These are phyloP conservation scores for Russula brevipes DNA, from an alignment of 768 basidiomycete genomes.

Conservation along the genomic window DNA sequence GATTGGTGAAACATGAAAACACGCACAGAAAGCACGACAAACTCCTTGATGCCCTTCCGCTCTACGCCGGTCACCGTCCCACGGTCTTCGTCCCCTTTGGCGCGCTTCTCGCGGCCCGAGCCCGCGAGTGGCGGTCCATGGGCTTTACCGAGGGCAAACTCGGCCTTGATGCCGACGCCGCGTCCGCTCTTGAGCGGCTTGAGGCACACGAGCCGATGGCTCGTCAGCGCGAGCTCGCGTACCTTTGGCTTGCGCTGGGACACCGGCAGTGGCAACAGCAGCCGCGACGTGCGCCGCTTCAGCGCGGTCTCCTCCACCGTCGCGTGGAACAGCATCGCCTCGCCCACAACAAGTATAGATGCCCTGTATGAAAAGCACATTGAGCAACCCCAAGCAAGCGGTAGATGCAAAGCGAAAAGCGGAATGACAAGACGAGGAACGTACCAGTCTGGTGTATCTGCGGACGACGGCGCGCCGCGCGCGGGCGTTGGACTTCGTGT, in stretches of 20 bases:
- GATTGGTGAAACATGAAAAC: neutral
- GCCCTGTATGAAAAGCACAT: conserved; percentile 26
- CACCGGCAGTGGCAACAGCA: conserved; percentile 46
- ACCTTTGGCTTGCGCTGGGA: conserved; percentile 46
- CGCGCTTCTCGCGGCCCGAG: conserved; percentile 45
- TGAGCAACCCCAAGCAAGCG: neutral
- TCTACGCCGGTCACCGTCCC: conserved; percentile 44
- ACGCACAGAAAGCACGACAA: conserved; percentile 57
- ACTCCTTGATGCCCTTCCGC: conserved; percentile 51
- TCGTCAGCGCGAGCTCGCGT: conserved; percentile 53
- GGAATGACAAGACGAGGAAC: conserved; percentile 19
- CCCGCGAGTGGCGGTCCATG: conserved; percentile 27
- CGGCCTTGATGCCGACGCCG: conserved; percentile 45
- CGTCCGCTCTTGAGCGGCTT: conserved; percentile 42
- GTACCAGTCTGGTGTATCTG: conserved; percentile 42
- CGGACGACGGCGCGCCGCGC: conserved; percentile 25
- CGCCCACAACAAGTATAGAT: conserved; percentile 41
- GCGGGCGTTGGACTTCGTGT: conserved; percentile 50
- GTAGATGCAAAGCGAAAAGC: neutral
- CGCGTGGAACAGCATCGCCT: conserved; percentile 47
- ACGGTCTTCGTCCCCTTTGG: conserved; percentile 28
- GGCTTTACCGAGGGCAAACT: conserved; percentile 40
- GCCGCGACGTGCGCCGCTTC: conserved; percentile 52
- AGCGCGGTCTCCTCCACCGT: conserved; percentile 50
- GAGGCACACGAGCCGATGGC: conserved; percentile 50